Evolutionary conservation across 108 stramenopile genomes (phyloP).

Genomic region (Nitzschia putrida): DNA sequence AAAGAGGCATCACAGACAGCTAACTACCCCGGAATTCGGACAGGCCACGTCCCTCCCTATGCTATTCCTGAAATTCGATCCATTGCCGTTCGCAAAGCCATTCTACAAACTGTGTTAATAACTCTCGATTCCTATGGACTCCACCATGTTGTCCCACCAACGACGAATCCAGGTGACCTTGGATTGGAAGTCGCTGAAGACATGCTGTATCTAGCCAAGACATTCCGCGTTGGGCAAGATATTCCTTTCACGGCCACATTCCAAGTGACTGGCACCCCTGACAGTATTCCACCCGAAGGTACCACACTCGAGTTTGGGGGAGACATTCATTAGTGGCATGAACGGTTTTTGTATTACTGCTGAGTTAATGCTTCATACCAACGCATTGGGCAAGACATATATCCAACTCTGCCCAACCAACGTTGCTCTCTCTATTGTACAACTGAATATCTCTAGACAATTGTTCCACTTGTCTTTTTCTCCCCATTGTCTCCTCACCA

Average conservation of each 20-base stretch:
- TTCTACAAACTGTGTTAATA: constrained; percentile 74
- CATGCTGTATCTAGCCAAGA: constrained; percentile 70
- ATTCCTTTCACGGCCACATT: constrained; percentile 78
- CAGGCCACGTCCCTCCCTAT: constrained; percentile 83
- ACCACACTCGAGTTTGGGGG: too few relatives aligned
- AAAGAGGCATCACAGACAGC: constrained; percentile 83
- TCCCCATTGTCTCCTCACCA: too few relatives aligned
- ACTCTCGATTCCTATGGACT: constrained; percentile 82
- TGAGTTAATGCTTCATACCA: too few relatives aligned
- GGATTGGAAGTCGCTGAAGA: constrained; percentile 75
- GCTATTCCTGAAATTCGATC: constrained; percentile 80
- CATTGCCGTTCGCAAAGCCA: constrained; percentile 80
- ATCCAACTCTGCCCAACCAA: too few relatives aligned
- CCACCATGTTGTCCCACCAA: constrained; percentile 45
- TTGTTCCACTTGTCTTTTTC: too few relatives aligned
- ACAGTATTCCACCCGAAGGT: not conserved
- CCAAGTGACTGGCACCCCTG: constrained; percentile 61
- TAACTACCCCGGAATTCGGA: constrained; percentile 85
- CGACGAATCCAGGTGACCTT: not conserved
- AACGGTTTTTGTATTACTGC: too few relatives aligned
- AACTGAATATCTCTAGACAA: too few relatives aligned
- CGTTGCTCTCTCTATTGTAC: too few relatives aligned
- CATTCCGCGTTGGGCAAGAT: constrained; percentile 68
- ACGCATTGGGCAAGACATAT: too few relatives aligned
- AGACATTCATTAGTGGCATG: too few relatives aligned